phyloP scores from a whole-genome alignment of 1,284 basidiomycete genomes.

The Sporisorium exsertum region DNA sequence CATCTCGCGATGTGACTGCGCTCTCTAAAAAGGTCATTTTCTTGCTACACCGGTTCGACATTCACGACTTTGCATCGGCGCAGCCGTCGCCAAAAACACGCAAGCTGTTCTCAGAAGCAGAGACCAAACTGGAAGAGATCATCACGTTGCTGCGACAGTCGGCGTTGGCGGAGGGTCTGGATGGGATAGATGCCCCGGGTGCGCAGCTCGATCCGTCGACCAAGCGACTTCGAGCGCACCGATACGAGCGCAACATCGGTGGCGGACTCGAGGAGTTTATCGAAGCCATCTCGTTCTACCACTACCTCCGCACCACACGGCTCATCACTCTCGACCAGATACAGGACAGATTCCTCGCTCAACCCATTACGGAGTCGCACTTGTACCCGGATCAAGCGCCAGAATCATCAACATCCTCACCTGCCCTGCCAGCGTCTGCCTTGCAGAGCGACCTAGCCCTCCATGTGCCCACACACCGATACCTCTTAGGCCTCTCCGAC shows the following conservation, averaged over 20 bases:
- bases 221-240: constrained; percentile 23
- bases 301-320: constrained; percentile 81
- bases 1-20: constrained; percentile 83
- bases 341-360: constrained; percentile 70
- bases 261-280: constrained; percentile 73
- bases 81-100: constrained; percentile 14
- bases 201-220: not conserved
- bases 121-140: constrained; percentile 79
- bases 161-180: constrained; percentile 66
- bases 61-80: constrained; percentile 25
- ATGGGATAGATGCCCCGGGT: not conserved
- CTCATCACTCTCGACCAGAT: constrained; percentile 80
- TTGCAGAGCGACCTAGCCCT: constrained; percentile 3
- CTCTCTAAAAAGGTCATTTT: constrained; percentile 96
- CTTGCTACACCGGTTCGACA: constrained; percentile 80
- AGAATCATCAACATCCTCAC: not conserved
- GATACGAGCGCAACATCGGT: constrained; percentile 60
- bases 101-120: constrained; percentile 74
- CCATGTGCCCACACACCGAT: constrained; percentile 77
- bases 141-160: constrained; percentile 77
- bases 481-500: constrained; percentile 91
- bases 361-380: constrained; percentile 16
- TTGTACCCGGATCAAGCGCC: constrained; percentile 17
- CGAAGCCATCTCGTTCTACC: constrained; percentile 88
- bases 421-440: not conserved